Base-by-base conservation (phyloP, 306 rosid genomes). In the Cucurbita moschata region DNA sequence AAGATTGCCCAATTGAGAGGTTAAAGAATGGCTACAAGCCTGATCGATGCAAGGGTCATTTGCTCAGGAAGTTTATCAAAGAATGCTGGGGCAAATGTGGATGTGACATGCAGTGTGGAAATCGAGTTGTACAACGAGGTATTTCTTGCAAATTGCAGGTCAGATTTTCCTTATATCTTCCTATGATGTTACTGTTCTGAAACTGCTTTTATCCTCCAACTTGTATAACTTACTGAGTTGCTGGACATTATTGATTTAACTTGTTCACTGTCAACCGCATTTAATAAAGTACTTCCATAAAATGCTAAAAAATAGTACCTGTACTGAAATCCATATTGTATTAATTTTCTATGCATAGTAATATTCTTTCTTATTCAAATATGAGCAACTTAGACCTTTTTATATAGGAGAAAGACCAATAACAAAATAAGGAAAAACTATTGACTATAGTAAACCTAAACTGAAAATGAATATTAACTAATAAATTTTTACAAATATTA, bases 21-120 rank as follows among this genome's bases (percentile, higher is more conserved):
- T 40, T 77, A 49, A 88, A 84, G 82, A 81, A 85, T 75, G 87
- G 80, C 40, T 7, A 5, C 74, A 60, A 18, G 69, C 82, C 86
- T 3, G 98, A 87, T 78, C 68, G 57, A 49, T 93, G 97, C 86
- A 87, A 87, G 78, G 98, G 98, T 26, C 98, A 93, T 78, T 64
- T 81, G 76, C 79, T 86, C 69, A 82, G 87, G 76, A 87, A 82
- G 82, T 93, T 93, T 64, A 89, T 93, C 46, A 93, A 93, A 81
- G 98, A 93, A 83, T 93, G 98, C 82, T 93, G 98, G 98, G 84
- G 85, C 75, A 93, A 90, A 84, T 90, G 98, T 78, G 98, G 98
- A 37, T 93, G 98, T 75, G 85, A 82, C 74, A 85, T 88, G 90
- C 81, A 61, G 51, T 93, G 98, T 76, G 98, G 98, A 79, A 93